These are phyloP conservation scores for Neocallimastix lanati DNA, from an alignment of 192 early-diverging fungal species.

Conservation along the genomic window DNA sequence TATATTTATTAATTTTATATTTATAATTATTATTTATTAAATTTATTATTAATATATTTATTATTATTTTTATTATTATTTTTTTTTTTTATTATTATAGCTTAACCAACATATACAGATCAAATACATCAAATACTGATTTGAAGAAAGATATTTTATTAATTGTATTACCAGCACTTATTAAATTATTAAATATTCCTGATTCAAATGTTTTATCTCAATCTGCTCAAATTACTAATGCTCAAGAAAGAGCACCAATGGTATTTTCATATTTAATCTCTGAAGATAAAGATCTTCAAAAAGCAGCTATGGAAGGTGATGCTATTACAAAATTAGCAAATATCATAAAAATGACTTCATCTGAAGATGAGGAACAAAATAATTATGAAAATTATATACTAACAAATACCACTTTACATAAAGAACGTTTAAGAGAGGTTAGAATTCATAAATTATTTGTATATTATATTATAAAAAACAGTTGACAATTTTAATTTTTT, in stretches of 20 bases:
- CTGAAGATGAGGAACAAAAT: conserved; percentile 11
- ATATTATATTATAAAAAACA: too few species aligned
- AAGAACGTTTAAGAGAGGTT: conserved; percentile 50
- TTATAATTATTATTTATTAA: too few species aligned
- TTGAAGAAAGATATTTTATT: conserved; percentile 1
- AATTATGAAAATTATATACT: not conserved
- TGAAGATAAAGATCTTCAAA: conserved; percentile 53
- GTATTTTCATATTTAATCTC: conserved; percentile 50
- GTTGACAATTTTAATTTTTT: too few species aligned
- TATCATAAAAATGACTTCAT: conserved; percentile 23
- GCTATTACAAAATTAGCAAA: conserved; percentile 42
- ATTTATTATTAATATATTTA: too few species aligned
- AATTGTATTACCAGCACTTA: conserved; percentile 1
- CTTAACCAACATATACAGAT: not conserved
- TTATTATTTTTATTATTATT: too few species aligned
- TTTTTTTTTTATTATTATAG: too few species aligned
- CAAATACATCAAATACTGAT: too few species aligned
- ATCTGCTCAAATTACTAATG: conserved; percentile 3
- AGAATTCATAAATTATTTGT: too few species aligned
- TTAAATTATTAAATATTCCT: not conserved
- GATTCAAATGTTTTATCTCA: not conserved
- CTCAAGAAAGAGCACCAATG: conserved; percentile 48
- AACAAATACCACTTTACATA: conserved; percentile 10
- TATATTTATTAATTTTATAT: too few species aligned
- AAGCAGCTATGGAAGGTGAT: conserved; percentile 53